Conservation (phyloP, 306 rosid species). For the Vachellia pachyceras region DNA sequence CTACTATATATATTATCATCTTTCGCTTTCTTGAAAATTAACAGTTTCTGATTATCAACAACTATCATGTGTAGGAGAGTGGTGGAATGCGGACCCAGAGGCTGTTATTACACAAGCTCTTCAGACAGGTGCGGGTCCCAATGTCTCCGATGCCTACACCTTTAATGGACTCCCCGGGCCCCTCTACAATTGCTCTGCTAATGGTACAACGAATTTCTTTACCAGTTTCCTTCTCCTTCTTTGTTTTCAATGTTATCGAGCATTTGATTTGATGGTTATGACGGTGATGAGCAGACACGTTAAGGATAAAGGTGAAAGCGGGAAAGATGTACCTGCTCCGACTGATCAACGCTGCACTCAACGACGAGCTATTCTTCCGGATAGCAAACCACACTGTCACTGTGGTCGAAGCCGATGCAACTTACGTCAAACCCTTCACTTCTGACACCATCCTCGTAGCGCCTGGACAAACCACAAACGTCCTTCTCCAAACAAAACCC, state of each 20-base stretch:
- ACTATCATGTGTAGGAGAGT: conserved; percentile 53
- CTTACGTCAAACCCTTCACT: conserved; percentile 62
- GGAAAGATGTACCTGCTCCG: conserved; percentile 77
- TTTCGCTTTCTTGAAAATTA: too few species aligned
- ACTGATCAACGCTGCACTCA: conserved; percentile 80
- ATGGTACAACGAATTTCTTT: conserved; percentile 37
- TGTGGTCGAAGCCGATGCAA: conserved; percentile 71
- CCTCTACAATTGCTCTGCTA: conserved; percentile 67
- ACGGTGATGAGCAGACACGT: conserved; percentile 52
- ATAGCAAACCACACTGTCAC: conserved; percentile 76
- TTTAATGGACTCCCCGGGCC: conserved; percentile 79
- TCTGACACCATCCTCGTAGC: conserved; percentile 49
- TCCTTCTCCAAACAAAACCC: conserved; percentile 58
- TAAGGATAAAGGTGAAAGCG: conserved; percentile 66
- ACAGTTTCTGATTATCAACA: too few species aligned
- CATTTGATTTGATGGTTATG: background rate
- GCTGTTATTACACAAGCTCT: conserved; percentile 69
- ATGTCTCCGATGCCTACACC: conserved; percentile 79
- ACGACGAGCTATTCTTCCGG: conserved; percentile 76
- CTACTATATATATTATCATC: too few species aligned
- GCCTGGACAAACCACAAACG: conserved; percentile 79
- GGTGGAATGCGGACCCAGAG: conserved; percentile 79
- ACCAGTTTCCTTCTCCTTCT: background rate
- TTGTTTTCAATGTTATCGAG: background rate
- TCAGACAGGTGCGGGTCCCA: conserved; percentile 69